Evolutionary conservation across 768 basidiomycete species (phyloP), one percentile per base, ranked within the genome.

Genomic region (Panaeolus papilionaceus): DNA sequence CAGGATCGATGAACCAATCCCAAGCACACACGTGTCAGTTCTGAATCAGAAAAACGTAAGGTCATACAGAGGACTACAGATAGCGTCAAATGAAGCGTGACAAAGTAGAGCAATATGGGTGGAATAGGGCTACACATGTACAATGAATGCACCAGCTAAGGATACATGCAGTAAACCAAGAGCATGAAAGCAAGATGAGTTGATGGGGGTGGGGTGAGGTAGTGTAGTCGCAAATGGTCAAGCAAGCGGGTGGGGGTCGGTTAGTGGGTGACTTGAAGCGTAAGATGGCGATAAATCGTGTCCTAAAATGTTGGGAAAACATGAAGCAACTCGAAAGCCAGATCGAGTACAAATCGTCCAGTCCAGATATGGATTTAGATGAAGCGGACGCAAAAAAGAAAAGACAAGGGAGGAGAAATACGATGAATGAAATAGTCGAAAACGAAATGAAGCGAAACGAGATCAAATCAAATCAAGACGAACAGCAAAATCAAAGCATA

Each of bases 101-200:
- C 16, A 33, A 58, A 28, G 9, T 9, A 33, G 28, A 58, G 10
- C 33, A 28, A 33, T 2, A 28, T 33, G 33, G 54, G 26, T 5
- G 23, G 14, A 33, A 28, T 58, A 58, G 16, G 54, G 54, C 26
- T 58, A 58, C 54, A 58, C 28, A 58, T 58, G 26, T 58, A 58
- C 26, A 58, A 58, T 28, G 26, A 58, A 58, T 28, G 26, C 28
- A 58, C 28, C 10, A 11, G 12, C 14, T 37, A 58, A 58, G 54
- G 54, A 26, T 58, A 58, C 54, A 58, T 37, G 54, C 28, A 33
- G 54, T 28, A 28, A 58, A 58, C 54, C 28, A 16, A 58, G 33
- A 58, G 33, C 54, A 58, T 49, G 47, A 49, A 20, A 23, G 20
- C 47, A 49, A 49, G 23, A 23, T 5, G 20, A 49, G 47, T 20